Conservation (phyloP, 129 eudicot genomes). For the Rutidosis leptorrhynchoides region DNA sequence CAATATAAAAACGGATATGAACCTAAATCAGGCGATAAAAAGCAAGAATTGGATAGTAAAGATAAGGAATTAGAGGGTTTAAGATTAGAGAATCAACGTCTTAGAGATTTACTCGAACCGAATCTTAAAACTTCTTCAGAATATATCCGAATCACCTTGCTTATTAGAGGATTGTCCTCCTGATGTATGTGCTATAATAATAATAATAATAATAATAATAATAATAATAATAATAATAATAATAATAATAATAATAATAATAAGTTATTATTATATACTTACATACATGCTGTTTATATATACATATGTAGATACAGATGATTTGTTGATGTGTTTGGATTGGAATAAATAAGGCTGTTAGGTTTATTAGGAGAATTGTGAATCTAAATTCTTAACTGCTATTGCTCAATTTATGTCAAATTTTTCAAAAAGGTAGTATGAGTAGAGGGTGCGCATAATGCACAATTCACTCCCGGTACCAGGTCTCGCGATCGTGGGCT, state of each 20-base stretch:
- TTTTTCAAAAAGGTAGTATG: too few species aligned
- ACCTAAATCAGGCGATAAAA: slow-evolving; percentile 13
- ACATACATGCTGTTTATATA: not conserved
- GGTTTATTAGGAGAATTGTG: slow-evolving; percentile 11
- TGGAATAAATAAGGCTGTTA: too few species aligned
- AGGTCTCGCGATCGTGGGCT: too few species aligned
- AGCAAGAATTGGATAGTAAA: slow-evolving; percentile 25
- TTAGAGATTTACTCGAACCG: slow-evolving; percentile 59
- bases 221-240: too few species aligned
- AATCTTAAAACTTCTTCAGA: slow-evolving; percentile 64
- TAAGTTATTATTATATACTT: not conserved
- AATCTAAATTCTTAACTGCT: too few species aligned
- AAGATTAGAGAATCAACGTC: slow-evolving; percentile 64
- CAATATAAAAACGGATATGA: slow-evolving; percentile 25
- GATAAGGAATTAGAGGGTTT: slow-evolving; percentile 44
- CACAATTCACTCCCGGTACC: too few species aligned
- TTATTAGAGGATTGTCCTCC: slow-evolving; percentile 71
- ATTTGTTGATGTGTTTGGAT: not conserved
- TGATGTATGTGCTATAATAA: slow-evolving; percentile 51
- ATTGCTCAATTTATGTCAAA: too few species aligned
- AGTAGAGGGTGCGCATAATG: too few species aligned
- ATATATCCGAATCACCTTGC: slow-evolving; percentile 56
- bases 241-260: too few species aligned
- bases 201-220: too few species aligned
- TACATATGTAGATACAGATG: slow-evolving; percentile 3